These are phyloP conservation scores for Podosphaera leucotricha DNA, from an alignment of 2,329 filamentous ascomycete genomes.

Conservation along the genomic window DNA sequence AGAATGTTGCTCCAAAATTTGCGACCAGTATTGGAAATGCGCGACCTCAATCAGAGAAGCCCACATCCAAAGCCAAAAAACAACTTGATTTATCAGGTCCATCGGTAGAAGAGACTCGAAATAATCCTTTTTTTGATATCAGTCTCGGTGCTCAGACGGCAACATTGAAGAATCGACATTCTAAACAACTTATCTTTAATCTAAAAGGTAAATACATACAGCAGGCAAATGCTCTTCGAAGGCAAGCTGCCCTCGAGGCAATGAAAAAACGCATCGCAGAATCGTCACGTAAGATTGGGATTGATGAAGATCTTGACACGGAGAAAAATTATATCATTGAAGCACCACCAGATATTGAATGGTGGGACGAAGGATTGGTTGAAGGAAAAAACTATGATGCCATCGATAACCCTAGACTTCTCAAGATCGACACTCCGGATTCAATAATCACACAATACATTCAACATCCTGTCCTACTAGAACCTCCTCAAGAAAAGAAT, in stretches of 20 bases:
- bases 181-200: slow-evolving; percentile 69
- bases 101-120: slow-evolving; percentile 31
- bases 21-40: slow-evolving; percentile 19
- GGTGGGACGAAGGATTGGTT: slow-evolving; percentile 88
- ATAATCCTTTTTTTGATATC: slow-evolving; percentile 69
- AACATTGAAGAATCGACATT: slow-evolving; percentile 36
- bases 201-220: slow-evolving; percentile 94
- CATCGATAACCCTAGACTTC: slow-evolving; percentile 36
- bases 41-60: slow-evolving; percentile 18
- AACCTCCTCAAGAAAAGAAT: slow-evolving; percentile 76
- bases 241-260: slow-evolving; percentile 70
- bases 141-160: slow-evolving; percentile 35
- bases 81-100: slow-evolving; percentile 33
- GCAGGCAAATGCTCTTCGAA: slow-evolving; percentile 69
- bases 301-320: slow-evolving; percentile 72
- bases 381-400: slow-evolving; percentile 51
- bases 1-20: slow-evolving; percentile 16
- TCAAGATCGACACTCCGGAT: slow-evolving; percentile 58
- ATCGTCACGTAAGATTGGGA: slow-evolving; percentile 67
- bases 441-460: slow-evolving; percentile 77
- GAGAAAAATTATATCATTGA: slow-evolving; percentile 80
- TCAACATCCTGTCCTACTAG: slow-evolving; percentile 76
- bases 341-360: slow-evolving; percentile 69
- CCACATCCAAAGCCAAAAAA: slow-evolving; percentile 21
- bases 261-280: slow-evolving; percentile 89